Percentiles rank a stretch among this genome's conserved stretches.
Evolutionary conservation across 805 yeast species (phyloP).

Genomic region (Schizosaccharomyces osmophilus): DNA sequence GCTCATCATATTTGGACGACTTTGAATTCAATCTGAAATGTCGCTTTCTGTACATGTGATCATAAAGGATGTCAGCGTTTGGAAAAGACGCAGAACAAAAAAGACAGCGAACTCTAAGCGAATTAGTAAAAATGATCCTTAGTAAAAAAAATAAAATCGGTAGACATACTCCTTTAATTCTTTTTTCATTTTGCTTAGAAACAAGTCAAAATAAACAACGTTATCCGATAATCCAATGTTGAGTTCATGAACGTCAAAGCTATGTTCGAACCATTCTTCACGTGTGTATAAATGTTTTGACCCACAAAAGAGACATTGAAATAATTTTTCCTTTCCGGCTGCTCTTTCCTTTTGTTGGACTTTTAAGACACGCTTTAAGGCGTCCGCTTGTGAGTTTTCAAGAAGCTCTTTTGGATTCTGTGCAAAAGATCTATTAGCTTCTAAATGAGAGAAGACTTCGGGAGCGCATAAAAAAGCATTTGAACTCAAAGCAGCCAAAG

Average conservation of each 20-base stretch:
- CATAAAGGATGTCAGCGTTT: background rate
- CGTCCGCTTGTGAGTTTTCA: background rate
- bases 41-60: background rate
- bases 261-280: background rate
- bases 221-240: conserved; percentile 1
- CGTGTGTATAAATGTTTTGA: background rate
- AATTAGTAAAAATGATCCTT: background rate
- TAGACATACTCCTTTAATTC: background rate
- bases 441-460: background rate
- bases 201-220: background rate
- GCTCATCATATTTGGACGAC: background rate
- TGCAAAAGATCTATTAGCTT: background rate
- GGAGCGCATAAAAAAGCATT: background rate
- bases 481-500: background rate
- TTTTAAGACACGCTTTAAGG: background rate
- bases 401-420: background rate
- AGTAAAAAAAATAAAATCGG: background rate
- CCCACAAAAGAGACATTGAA: background rate
- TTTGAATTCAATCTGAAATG: background rate
- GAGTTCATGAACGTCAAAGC: background rate
- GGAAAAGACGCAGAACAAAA: background rate
- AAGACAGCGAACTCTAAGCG: background rate
- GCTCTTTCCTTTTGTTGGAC: background rate
- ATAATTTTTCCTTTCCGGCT: background rate
- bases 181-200: background rate